These are phyloP conservation scores for Magnaporthiopsis incrustans DNA, from an alignment of 2,329 filamentous ascomycete genomes.

Conservation along the genomic window DNA sequence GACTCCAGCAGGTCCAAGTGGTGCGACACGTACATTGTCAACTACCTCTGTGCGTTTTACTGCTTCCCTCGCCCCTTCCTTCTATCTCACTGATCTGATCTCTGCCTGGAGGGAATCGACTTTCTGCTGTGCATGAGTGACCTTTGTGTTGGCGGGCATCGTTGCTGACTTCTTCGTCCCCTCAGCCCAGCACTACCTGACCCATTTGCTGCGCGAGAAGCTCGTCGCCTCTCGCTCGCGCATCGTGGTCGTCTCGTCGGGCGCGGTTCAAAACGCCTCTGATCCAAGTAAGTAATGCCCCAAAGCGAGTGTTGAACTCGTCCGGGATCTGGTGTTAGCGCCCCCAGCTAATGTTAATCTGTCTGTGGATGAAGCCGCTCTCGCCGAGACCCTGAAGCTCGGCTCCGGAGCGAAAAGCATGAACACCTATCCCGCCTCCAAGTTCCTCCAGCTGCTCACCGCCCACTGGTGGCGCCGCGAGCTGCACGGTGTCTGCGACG, in stretches of 20 bases:
- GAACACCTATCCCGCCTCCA: slow-evolving; percentile 33
- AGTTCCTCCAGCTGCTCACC: slow-evolving; percentile 42
- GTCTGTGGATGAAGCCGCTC: slow-evolving; percentile 10
- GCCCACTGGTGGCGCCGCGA: slow-evolving; percentile 50
- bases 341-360: too few species aligned
- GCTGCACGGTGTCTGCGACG: slow-evolving; percentile 31
- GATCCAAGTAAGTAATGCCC: slow-evolving; percentile 25
- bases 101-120: too few species aligned
- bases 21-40: slow-evolving; percentile 42
- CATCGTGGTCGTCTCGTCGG: slow-evolving; percentile 43
- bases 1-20: slow-evolving; percentile 34
- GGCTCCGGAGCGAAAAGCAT: slow-evolving; percentile 24
- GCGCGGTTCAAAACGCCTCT: slow-evolving; percentile 32
- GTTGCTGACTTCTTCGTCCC: background rate
- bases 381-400: slow-evolving; percentile 21
- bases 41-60: slow-evolving; percentile 37
- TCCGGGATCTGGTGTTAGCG: too few species aligned
- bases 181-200: slow-evolving; percentile 46
- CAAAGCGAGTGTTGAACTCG: background rate
- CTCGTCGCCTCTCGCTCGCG: slow-evolving; percentile 36
- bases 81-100: too few species aligned
- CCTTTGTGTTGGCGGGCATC: background rate
- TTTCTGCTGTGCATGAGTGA: background rate
- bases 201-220: slow-evolving; percentile 40
- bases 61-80: background rate